phyloP scores from a whole-genome alignment of 208 protist genomes.

The Leishmania amazonensis region DNA sequence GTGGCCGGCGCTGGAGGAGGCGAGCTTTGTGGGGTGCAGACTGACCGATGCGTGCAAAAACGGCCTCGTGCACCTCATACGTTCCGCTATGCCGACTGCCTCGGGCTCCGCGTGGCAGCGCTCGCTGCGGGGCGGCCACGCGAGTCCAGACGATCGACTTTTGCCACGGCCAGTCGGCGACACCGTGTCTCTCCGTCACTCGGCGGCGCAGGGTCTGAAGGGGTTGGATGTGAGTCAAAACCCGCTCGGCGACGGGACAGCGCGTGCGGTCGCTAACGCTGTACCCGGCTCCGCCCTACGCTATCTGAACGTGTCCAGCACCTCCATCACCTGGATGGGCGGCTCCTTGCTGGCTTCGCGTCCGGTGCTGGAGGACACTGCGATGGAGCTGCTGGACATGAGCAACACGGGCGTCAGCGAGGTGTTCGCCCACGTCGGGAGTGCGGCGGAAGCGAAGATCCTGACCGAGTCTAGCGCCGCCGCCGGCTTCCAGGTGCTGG shows the following conservation, averaged over 20 bases:
- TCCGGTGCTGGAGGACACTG: slow-evolving; percentile 47
- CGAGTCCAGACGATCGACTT: neutral
- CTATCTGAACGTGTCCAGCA: slow-evolving; percentile 60
- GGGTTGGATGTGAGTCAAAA: slow-evolving; percentile 66
- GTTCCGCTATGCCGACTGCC: slow-evolving; percentile 22
- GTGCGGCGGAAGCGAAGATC: slow-evolving; percentile 13
- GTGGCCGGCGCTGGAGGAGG: slow-evolving; percentile 55
- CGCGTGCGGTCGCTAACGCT: slow-evolving; percentile 39
- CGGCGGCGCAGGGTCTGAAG: slow-evolving; percentile 26
- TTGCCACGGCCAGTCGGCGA: neutral
- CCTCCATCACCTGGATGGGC: slow-evolving; percentile 38
- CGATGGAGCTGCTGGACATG: slow-evolving; percentile 58
- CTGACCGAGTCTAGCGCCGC: slow-evolving; percentile 20
- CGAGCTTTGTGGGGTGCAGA: slow-evolving; percentile 59
- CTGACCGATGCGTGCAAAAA: slow-evolving; percentile 51
- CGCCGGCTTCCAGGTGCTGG: slow-evolving; percentile 23
- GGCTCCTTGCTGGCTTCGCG: slow-evolving; percentile 34
- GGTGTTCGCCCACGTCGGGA: neutral
- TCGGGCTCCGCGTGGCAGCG: slow-evolving; percentile 37
- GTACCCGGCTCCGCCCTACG: slow-evolving; percentile 49
- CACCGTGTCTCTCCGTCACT: neutral
- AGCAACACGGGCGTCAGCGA: slow-evolving; percentile 39
- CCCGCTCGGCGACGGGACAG: slow-evolving; percentile 51
- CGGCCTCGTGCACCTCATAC: slow-evolving; percentile 48
- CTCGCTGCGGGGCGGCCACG: slow-evolving; percentile 39